Conservation (phyloP, 2,329 filamentous ascomycete species). For the Fusarium caatingaense region DNA sequence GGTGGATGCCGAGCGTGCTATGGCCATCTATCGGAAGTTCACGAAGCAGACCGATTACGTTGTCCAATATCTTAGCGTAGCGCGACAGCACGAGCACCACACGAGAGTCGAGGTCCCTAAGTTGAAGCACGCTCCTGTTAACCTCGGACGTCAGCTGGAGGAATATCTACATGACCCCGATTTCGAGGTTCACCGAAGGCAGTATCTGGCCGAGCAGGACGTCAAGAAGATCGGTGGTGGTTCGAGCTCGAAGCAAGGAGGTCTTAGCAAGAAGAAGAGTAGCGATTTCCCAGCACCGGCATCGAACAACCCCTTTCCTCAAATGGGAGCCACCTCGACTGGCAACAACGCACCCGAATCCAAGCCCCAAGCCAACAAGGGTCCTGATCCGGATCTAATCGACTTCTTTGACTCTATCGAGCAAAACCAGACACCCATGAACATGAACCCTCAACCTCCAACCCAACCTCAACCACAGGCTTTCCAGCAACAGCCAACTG, state of each 20-base stretch:
- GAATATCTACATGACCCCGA: slow-evolving; percentile 95
- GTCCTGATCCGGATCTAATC: slow-evolving; percentile 81
- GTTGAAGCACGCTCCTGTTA: slow-evolving; percentile 95
- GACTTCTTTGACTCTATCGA: slow-evolving; percentile 97
- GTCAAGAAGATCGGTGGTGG: slow-evolving; percentile 67
- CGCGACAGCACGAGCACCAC: slow-evolving; percentile 89
- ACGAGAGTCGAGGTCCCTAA: slow-evolving; percentile 95
- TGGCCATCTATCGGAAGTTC: slow-evolving; percentile 92
- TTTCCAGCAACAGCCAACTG: slow-evolving; percentile 48
- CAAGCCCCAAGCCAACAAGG: slow-evolving; percentile 66
- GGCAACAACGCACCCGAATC: slow-evolving; percentile 50
- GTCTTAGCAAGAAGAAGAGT: slow-evolving; percentile 52
- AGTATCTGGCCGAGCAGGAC: slow-evolving; percentile 90
- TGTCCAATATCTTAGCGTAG: slow-evolving; percentile 87
- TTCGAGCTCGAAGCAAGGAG: slow-evolving; percentile 45
- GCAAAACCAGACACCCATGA: slow-evolving; percentile 82
- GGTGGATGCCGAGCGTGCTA: slow-evolving; percentile 88
- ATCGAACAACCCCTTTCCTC: slow-evolving; percentile 59
- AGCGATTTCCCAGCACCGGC: slow-evolving; percentile 53
- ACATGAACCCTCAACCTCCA: slow-evolving; percentile 55
- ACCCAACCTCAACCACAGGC: slow-evolving; percentile 51
- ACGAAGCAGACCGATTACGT: slow-evolving; percentile 92
- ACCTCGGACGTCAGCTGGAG: slow-evolving; percentile 87
- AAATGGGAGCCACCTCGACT: slow-evolving; percentile 45
- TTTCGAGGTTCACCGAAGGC: slow-evolving; percentile 91